phyloP scores from a whole-genome alignment of 176 grass and related monocot species.

The Aegilops speltoides region DNA sequence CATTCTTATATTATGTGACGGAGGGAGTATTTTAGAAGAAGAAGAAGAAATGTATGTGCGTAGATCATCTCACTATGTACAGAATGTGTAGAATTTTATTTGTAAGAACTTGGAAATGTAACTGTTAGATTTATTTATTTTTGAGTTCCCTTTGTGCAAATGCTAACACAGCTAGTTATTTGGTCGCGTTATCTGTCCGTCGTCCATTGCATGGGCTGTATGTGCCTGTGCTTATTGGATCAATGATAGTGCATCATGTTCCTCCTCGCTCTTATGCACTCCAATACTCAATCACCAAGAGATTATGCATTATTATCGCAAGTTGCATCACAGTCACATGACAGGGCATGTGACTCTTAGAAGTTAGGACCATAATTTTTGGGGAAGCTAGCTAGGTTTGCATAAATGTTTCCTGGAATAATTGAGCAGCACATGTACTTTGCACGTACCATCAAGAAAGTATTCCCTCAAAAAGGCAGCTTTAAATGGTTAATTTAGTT shows the following conservation, averaged over 20 bases:
- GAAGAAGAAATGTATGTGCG: not conserved
- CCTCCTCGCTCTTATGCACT: not conserved
- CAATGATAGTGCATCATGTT: constrained; percentile 14
- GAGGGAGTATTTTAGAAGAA: not conserved
- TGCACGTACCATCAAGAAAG: constrained; percentile 18
- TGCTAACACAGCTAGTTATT: not conserved
- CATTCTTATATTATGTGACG: too few relatives aligned
- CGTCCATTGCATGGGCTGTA: not conserved
- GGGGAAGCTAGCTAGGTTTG: constrained; percentile 1
- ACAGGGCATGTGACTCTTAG: constrained; percentile 7
- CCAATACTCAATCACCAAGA: not conserved
- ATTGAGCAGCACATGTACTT: constrained; percentile 21
- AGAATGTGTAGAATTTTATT: not conserved
- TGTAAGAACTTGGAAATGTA: not conserved
- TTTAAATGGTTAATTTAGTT: not conserved
- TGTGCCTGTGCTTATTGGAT: constrained; percentile 7
- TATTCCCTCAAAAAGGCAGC: not conserved
- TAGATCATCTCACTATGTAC: not conserved
- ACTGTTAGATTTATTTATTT: not conserved
- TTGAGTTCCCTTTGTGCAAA: not conserved
- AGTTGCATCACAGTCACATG: constrained; percentile 34
- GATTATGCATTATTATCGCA: constrained; percentile 22
- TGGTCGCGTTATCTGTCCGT: constrained; percentile 7
- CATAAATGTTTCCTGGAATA: not conserved
- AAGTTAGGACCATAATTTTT: not conserved